These are phyloP conservation scores for Wickerhamomyces mucosus DNA, from an alignment of 805 yeast species.

Conservation along the genomic window DNA sequence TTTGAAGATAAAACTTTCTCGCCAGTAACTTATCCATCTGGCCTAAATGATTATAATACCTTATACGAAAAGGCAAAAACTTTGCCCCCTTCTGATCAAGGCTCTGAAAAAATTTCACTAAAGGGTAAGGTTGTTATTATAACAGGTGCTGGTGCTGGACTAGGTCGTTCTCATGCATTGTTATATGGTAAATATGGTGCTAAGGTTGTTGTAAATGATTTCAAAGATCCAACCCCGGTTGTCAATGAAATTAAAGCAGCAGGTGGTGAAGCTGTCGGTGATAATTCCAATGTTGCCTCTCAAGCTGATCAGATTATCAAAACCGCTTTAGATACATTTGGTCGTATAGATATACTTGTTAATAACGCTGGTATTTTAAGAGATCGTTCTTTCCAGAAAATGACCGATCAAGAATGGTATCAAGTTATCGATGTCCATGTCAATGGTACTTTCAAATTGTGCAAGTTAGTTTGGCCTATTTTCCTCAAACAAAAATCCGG, in stretches of 20 bases:
- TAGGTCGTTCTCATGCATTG: slow-evolving; percentile 85
- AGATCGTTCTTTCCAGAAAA: slow-evolving; percentile 78
- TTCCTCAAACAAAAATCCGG: slow-evolving; percentile 74
- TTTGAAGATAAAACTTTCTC: slow-evolving; percentile 51
- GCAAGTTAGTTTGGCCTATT: slow-evolving; percentile 89
- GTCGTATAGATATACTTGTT: slow-evolving; percentile 74
- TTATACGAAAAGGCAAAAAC: slow-evolving; percentile 43
- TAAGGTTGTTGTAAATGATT: slow-evolving; percentile 88
- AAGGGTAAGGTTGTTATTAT: slow-evolving; percentile 80
- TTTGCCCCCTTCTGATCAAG: slow-evolving; percentile 52
- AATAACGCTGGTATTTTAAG: slow-evolving; percentile 94
- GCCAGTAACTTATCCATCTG: slow-evolving; percentile 56
- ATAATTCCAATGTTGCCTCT: slow-evolving; percentile 69
- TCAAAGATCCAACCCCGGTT: slow-evolving; percentile 61
- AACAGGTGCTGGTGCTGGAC: slow-evolving; percentile 94
- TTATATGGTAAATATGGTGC: slow-evolving; percentile 88
- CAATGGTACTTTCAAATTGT: slow-evolving; percentile 68
- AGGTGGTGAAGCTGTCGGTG: slow-evolving; percentile 71
- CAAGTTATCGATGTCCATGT: slow-evolving; percentile 75
- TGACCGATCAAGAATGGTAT: slow-evolving; percentile 80
- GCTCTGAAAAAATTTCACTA: slow-evolving; percentile 46
- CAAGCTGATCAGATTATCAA: slow-evolving; percentile 69
- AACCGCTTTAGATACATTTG: slow-evolving; percentile 68
- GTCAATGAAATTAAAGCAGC: slow-evolving; percentile 73
- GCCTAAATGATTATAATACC: slow-evolving; percentile 60